Evolutionary conservation across 2,329 filamentous ascomycete species (phyloP).

Genomic region (Fusarium piperis): DNA sequence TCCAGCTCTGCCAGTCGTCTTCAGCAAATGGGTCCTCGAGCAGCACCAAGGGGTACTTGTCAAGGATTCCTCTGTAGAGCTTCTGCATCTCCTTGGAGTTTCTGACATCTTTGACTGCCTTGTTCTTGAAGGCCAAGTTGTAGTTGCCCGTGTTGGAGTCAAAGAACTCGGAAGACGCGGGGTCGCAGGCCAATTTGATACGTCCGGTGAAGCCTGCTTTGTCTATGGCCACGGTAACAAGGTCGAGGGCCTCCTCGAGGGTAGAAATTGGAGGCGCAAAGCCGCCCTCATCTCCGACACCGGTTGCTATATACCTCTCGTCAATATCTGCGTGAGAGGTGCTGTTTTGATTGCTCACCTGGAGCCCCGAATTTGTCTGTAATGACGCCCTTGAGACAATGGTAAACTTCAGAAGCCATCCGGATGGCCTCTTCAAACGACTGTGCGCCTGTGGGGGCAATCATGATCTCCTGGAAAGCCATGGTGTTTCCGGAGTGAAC

Average conservation of each 20-base stretch:
- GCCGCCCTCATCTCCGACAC: neutral
- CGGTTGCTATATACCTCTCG: neutral
- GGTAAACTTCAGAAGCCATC: neutral
- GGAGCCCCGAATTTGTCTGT: neutral
- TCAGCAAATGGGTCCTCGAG: neutral
- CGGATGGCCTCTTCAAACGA: neutral
- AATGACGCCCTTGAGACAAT: neutral
- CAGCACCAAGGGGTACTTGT: neutral
- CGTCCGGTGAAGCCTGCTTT: neutral
- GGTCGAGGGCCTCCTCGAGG: neutral
- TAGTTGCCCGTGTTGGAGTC: neutral
- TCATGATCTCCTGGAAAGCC: neutral
- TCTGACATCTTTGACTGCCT: neutral
- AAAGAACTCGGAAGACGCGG: neutral
- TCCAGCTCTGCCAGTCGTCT: neutral
- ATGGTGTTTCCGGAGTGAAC: neutral
- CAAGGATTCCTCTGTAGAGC: neutral
- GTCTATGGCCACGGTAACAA: neutral
- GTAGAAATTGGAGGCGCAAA: neutral
- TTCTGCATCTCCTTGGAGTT: neutral
- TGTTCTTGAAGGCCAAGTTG: neutral
- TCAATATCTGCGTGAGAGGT: neutral
- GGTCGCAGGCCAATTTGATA: neutral
- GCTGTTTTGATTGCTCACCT: rapidly evolving
- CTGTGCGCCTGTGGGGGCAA: neutral